These are phyloP conservation scores for Fusarium coffeatum DNA, from an alignment of 2,329 filamentous ascomycete genomes.

Conservation along the genomic window DNA sequence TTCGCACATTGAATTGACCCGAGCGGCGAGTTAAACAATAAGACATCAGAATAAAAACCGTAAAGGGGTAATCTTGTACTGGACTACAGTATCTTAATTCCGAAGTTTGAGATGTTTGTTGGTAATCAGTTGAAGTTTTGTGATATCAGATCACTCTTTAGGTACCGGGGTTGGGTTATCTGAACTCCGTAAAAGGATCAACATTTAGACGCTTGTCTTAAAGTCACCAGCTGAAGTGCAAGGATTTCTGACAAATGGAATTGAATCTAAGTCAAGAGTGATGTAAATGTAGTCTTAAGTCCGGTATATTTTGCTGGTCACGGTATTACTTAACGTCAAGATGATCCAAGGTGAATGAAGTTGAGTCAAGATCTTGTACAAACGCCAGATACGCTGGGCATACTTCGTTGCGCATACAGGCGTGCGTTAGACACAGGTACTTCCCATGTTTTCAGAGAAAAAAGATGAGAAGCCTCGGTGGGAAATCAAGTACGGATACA, in stretches of 20 bases:
- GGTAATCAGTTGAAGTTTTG: not conserved
- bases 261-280: not conserved
- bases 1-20: conserved; percentile 2
- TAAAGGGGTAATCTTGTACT: not conserved
- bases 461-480: not conserved
- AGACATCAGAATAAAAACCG: not conserved
- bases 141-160: not conserved
- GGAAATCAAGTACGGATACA: not conserved
- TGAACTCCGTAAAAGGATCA: not conserved
- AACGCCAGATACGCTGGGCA: too few species aligned
- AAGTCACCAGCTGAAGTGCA: not conserved
- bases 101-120: not conserved
- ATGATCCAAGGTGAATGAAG: not conserved
- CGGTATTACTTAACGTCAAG: not conserved
- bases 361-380: not conserved
- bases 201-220: not conserved
- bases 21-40: not conserved
- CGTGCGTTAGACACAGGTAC: not conserved
- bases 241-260: not conserved
- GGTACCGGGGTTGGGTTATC: not conserved
- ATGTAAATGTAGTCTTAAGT: not conserved
- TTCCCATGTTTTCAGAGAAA: not conserved
- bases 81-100: not conserved
- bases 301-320: not conserved
- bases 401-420: not conserved